Evolutionary conservation across 139 green algal species (phyloP), one percentile per base, ranked within the genome.

Genomic region (Tetratostichococcus sp.): DNA sequence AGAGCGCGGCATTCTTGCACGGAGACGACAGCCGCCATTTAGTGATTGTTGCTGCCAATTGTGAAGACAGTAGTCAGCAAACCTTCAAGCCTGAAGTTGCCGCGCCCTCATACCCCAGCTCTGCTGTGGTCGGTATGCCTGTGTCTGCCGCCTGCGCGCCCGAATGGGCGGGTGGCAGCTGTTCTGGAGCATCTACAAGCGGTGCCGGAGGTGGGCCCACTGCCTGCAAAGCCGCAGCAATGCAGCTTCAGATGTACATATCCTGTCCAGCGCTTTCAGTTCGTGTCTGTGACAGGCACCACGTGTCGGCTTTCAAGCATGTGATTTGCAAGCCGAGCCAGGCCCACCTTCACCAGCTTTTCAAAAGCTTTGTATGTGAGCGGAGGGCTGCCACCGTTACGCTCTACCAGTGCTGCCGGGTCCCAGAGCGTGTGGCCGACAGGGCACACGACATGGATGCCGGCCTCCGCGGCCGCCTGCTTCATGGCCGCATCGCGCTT

Each of bases 371-470:
- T 79, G 72, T 87, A 87, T 14, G 89, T 92, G 4, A 88, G 70
- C 26, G 90, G 89, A 1, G 87, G 34, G 42, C 79, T 82, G 59
- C 90, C 89, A 19, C 80, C 85, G 31, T 86, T 86, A n/a, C 72
- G 67, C 23, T 32, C 33, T 34, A 92, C 65, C 19, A 96, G 75
- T 72, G 78, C 67, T 14, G 82, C 79, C 4, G 86, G 83, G 72
- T 94, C 82, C 71, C 93, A 97, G 16, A 97, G 88, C 0, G 93
- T 97, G 78, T 97, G 93, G 75, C 87, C 92, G 30, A 89, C 74
- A 30, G 43, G 75, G 1, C 69, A 72, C 19, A 77, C 65, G 19
- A 95, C 89, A 50, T 86, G 65, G 42, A 95, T 84, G 25, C 67
- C 72, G 43, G 88, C 80, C 6, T 71, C 70, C 50, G 77, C 42